Base-by-base conservation (phyloP, 192 early-diverging fungal species). In the Coemansia sp. region DNA sequence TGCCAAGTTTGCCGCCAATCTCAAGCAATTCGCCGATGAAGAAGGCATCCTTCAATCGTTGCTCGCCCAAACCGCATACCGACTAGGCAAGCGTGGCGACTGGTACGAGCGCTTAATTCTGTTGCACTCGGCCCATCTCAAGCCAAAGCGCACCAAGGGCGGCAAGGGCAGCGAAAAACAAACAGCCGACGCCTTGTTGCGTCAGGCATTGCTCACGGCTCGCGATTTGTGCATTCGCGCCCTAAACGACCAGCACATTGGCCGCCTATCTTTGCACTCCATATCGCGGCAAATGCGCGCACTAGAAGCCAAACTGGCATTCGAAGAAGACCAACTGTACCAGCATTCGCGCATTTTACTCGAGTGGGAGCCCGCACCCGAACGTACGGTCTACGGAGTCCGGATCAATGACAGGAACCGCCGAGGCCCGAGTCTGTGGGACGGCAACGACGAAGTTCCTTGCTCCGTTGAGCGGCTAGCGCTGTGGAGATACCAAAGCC, bases 41-140 rank as follows among this genome's bases (percentile, higher is more conserved):
- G 82, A 83, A 1, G 57, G 73, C 9, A 63, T 91, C 2, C 51
- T 91, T 2, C 71, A 78, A 50, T 83, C 85, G 48, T 46, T 91
- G 26, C 67, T 91, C 0, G 79, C 83, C 10, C 89, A 91, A 51
- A 68, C 66, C 0, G 65, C 81, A 7, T 91, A 88, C 37, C 74
- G 77, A 0, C 57, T 87, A 7, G 83, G 82, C 23, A 72, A 76
- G 28, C 76, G 89, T 21, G 89, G 89, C 16, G 65, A 72, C 4
- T 91, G 89, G 89, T 89, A 89, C 55, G 87, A 89, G 36, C 76
- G 89, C 20, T 69, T 91, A 5, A 79, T 86, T 2, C 65, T 91
- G 9, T 60, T 91, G 13, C 81, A 88, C 55, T 79, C 77, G n/a
- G 83, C 77, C 16, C 84, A 88, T 46, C 63, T 87, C 21, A 65